Evolutionary conservation across 139 green algal species (phyloP), one percentile per base, ranked within the genome.

Genomic region (Choricystis sp.): DNA sequence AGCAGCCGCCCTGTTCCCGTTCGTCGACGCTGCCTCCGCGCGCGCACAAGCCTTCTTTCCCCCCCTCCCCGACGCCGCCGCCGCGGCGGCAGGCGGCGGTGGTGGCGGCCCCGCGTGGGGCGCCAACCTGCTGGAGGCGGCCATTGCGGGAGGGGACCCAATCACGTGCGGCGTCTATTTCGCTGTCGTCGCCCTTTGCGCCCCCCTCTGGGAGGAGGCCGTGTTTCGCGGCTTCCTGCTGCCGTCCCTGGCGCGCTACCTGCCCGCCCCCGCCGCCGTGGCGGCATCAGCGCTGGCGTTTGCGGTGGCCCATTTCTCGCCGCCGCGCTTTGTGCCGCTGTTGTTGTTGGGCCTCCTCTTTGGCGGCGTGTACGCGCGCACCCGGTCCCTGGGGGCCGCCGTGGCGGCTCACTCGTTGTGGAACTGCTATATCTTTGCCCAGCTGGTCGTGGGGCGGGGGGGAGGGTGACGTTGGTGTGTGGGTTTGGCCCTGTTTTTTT

Each of bases 161-260:
- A 60, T 26, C 29, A 81, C 84, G 4, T 84, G 81, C 61, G 61
- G 69, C 22, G 62, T 93, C 0, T 95, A 89, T 66, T 83, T 90
- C 29, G 61, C 68, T 1, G 82, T 89, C 4, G 74, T 94, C 25
- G 82, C 77, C 5, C 65, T 96, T 22, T 91, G 80, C 59, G 84
- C 86, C 21, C 89, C 89, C 5, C 67, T 97, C 2, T 97, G 91
- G 91, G 91, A 97, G 71, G 91, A 97, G 78, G 62, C 85, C 27
- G 86, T 97, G 29, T 97, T 97, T 69, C 75, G 91, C 4, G 91
- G 91, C 31, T 97, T 97, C 72, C 72, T 97, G 61, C 72, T 97
- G 40, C 76, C 88, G 2, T 88, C 77, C 4, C 71, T 97, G n/a
- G 75, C 76, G 0, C 66, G 70, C 19, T 87, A 88, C 72, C 77